These are phyloP conservation scores for Phytophthora europaea DNA, from an alignment of 352 stramenopile species.

Conservation along the genomic window DNA sequence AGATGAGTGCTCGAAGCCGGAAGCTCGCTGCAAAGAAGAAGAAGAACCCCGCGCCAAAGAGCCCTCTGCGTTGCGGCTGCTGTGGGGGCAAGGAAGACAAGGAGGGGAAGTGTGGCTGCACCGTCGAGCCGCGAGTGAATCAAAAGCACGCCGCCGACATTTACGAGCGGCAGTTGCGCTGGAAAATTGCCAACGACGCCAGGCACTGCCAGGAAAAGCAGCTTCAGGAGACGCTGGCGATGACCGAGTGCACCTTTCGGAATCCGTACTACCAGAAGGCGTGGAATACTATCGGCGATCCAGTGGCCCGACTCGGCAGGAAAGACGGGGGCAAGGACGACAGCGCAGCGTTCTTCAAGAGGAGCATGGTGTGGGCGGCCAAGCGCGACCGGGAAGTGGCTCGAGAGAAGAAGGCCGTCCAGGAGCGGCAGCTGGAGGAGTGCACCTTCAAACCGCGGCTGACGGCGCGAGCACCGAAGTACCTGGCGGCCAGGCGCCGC, in stretches of 20 bases:
- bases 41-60: conserved; percentile 16
- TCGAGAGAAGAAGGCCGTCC: conserved; percentile 45
- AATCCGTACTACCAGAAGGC: conserved; percentile 66
- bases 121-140: conserved; percentile 25
- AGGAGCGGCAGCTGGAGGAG: conserved; percentile 53
- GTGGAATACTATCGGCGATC: conserved; percentile 38
- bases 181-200: conserved; percentile 62
- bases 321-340: neutral
- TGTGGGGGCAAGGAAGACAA: conserved; percentile 37
- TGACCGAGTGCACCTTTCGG: conserved; percentile 61
- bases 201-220: conserved; percentile 44
- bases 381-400: conserved; percentile 47
- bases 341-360: conserved; percentile 54
- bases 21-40: conserved; percentile 49
- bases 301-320: conserved; percentile 1
- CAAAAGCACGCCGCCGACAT: conserved; percentile 49
- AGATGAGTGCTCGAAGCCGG: conserved; percentile 61
- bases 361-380: conserved; percentile 54
- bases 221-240: conserved; percentile 43
- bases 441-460: conserved; percentile 67
- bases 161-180: conserved; percentile 69
- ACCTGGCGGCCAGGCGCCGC: conserved; percentile 3
- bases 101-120: conserved; percentile 34
- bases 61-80: conserved; percentile 36
- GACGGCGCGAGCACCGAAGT: conserved; percentile 20